These are phyloP conservation scores for Fennellomyces sp. DNA, from an alignment of 371 early-diverging fungal species.

Conservation along the genomic window DNA sequence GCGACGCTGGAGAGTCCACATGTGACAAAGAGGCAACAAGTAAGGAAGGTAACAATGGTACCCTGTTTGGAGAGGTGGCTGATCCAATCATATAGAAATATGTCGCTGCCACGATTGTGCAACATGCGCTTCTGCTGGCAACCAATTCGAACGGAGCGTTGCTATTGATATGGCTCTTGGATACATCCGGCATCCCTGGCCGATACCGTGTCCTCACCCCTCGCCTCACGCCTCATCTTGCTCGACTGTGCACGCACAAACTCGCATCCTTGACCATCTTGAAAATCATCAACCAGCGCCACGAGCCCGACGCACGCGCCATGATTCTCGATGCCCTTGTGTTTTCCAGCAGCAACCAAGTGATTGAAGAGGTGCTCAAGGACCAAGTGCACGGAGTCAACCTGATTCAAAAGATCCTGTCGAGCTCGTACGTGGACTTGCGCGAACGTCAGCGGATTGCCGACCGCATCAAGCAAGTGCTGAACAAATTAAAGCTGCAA, in stretches of 20 bases:
- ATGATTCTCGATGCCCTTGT: slow-evolving; percentile 80
- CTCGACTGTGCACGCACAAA: slow-evolving; percentile 86
- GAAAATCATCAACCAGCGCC: slow-evolving; percentile 87
- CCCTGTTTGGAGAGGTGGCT: background rate
- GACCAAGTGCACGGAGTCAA: slow-evolving; percentile 90
- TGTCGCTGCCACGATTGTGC: slow-evolving; percentile 85
- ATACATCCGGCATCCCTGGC: slow-evolving; percentile 84
- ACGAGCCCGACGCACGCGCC: slow-evolving; percentile 91
- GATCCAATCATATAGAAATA: slow-evolving; percentile 60
- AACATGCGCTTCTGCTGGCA: slow-evolving; percentile 78
- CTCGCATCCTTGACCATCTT: slow-evolving; percentile 83
- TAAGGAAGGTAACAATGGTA: slow-evolving; percentile 5
- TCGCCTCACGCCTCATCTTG: slow-evolving; percentile 78
- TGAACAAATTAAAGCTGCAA: slow-evolving; percentile 66
- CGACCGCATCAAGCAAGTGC: slow-evolving; percentile 69
- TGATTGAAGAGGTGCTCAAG: slow-evolving; percentile 75
- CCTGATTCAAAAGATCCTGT: slow-evolving; percentile 85
- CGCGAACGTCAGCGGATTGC: slow-evolving; percentile 80
- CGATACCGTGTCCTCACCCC: slow-evolving; percentile 86
- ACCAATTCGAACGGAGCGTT: slow-evolving; percentile 94
- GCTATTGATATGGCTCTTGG: slow-evolving; percentile 92
- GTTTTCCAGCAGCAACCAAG: slow-evolving; percentile 37
- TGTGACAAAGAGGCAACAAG: slow-evolving; percentile 52
- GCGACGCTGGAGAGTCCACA: slow-evolving; percentile 77
- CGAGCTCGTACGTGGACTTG: slow-evolving; percentile 77